These are phyloP conservation scores for Lathyrus tuberosus DNA, from an alignment of 306 rosid genomes.

Conservation along the genomic window DNA sequence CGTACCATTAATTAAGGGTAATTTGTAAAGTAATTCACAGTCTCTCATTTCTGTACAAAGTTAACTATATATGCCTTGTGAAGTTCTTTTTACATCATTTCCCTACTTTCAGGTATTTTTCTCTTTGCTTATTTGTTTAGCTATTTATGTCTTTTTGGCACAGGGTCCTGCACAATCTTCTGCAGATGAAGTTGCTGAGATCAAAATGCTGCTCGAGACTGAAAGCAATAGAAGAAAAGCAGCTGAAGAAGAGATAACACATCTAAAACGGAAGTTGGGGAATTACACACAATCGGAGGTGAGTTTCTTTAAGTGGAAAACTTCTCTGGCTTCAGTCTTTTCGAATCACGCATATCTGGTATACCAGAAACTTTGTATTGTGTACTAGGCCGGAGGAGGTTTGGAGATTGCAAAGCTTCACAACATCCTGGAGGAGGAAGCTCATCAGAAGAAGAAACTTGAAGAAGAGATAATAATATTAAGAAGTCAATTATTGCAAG, in stretches of 20 bases:
- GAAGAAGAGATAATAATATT: conserved; percentile 88
- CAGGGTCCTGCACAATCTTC: conserved; percentile 56
- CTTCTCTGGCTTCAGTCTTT: conserved; percentile 11
- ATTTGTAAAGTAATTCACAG: background rate
- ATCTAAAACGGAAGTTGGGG: conserved; percentile 58
- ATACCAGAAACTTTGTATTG: conserved; percentile 40
- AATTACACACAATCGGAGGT: conserved; percentile 56
- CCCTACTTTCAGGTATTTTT: background rate
- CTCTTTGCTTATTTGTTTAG: background rate
- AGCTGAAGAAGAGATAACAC: conserved; percentile 77
- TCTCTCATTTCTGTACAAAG: background rate
- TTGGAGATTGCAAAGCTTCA: conserved; percentile 59
- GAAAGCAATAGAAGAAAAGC: conserved; percentile 63
- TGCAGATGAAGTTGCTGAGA: conserved; percentile 58
- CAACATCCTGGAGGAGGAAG: conserved; percentile 73
- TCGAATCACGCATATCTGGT: conserved; percentile 37
- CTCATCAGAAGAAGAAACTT: conserved; percentile 70
- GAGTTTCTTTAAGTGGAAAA: conserved; percentile 31
- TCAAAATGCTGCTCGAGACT: conserved; percentile 66
- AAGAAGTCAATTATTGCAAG: conserved; percentile 81
- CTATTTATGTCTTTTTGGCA: conserved; percentile 36
- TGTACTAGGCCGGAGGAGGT: conserved; percentile 71
- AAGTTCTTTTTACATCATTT: background rate
- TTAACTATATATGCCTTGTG: background rate
- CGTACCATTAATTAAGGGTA: background rate